Base-by-base conservation (phyloP, 2,329 filamentous ascomycete genomes). In the Aspergillus melleus region DNA sequence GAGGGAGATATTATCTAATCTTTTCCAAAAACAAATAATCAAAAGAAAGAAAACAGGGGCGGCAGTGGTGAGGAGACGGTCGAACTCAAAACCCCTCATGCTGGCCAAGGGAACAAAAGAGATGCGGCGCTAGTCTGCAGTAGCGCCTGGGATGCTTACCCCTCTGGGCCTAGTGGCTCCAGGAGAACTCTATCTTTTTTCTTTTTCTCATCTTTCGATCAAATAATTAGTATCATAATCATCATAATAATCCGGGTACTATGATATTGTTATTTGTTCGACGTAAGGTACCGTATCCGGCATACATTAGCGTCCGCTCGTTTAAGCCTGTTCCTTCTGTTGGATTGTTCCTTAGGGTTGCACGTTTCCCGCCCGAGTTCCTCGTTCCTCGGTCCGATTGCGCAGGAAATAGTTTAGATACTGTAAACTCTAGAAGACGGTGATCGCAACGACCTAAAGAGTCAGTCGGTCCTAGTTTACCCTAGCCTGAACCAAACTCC, bases 81-180 rank as follows among this genome's bases (percentile, higher is more conserved):
- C 50, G 20, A 52, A 58, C 24, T 58, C 49, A 52, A 58, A 29
- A 24, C 22, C 22, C 53, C 53, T 42, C 53, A 22, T 24, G 10
- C 26, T 5, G n/a, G n/a, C 29, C 4, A 39, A 53, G 51, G 51
- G 30, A 32, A 19, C 30, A 53, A 53, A 14, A 22, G 26, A 42
- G 29, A n/a, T 29, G 26, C 29, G 36, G 16, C 24, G 14, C 19
- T 32, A 42, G 36, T 54, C 24, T n/a, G 22, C 30, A 29, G 26
- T 60, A 56, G 58, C 26, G 39, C 8, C 30, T 54, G 61, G 63
- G 54, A 50, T 39, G 55, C 50, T 54, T 63, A 49, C 61, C 52
- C 10, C 26, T 61, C 51, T 46, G 22, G 55, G 63, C 39, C 49
- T 65, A 61, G 61, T 39, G 32, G 9, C 11, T 16, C 42, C 42